phyloP scores from a whole-genome alignment of 176 grass and related monocot genomes.

The Oryza brachyantha region DNA sequence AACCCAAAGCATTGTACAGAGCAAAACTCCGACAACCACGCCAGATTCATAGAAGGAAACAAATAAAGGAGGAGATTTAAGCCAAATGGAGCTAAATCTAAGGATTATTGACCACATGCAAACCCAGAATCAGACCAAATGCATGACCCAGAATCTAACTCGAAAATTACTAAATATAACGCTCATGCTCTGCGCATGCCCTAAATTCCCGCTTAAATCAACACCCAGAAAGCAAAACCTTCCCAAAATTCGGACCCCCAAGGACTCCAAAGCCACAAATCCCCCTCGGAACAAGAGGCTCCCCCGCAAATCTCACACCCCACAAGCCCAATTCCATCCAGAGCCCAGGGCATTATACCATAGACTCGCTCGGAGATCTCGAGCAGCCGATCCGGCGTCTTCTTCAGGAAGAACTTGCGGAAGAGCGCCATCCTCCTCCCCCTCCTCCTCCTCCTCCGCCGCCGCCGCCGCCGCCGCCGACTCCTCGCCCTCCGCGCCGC shows the following conservation, averaged over 20 bases:
- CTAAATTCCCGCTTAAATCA: constrained; percentile 24
- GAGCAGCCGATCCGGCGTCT: constrained; percentile 93
- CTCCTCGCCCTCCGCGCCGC: neutral
- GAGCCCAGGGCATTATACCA: constrained; percentile 54
- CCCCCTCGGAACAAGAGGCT: neutral
- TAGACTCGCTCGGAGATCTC: constrained; percentile 97
- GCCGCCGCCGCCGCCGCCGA: neutral
- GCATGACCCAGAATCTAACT: neutral
- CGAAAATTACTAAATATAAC: constrained; percentile 23
- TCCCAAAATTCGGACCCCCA: neutral
- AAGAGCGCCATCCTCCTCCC: constrained; percentile 77
- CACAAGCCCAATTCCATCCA: neutral
- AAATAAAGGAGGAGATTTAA: neutral
- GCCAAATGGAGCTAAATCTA: constrained; percentile 47
- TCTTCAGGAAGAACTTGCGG: constrained; percentile 90
- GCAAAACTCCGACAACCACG: neutral
- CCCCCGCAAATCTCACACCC: constrained; percentile 8
- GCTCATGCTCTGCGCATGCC: neutral
- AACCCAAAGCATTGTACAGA: neutral
- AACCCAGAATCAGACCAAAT: neutral
- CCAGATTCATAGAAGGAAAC: neutral
- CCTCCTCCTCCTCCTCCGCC: constrained; percentile 24
- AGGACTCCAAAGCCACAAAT: neutral
- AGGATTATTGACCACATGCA: neutral
- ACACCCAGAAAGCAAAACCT: constrained; percentile 6